phyloP scores from a whole-genome alignment of 805 yeast species.

The Pichia occidentalis region DNA sequence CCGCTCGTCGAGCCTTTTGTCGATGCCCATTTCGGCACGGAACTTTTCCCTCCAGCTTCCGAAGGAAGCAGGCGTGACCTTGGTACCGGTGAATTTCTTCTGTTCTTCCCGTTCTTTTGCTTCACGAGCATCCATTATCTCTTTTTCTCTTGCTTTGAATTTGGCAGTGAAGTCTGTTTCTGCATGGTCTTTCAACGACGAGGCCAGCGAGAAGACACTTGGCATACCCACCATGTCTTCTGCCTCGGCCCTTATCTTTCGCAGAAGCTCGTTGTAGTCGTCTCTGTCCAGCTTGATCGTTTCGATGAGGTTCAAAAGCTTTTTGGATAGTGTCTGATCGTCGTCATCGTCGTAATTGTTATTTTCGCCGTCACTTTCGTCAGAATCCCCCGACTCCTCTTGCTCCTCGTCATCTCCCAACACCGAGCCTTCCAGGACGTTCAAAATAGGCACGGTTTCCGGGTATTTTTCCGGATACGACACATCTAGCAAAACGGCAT shows the following conservation, averaged over 20 bases:
- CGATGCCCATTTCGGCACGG: constrained; percentile 66
- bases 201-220: constrained; percentile 73
- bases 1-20: constrained; percentile 48
- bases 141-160: constrained; percentile 45
- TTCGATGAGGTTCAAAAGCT: constrained; percentile 50
- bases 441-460: constrained; percentile 61
- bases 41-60: constrained; percentile 65
- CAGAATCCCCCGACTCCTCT: constrained; percentile 33
- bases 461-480: constrained; percentile 77
- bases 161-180: constrained; percentile 62
- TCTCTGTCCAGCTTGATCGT: constrained; percentile 44
- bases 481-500: constrained; percentile 52
- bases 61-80: constrained; percentile 76
- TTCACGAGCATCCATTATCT: constrained; percentile 50
- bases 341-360: constrained; percentile 30
- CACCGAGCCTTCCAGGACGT: constrained; percentile 24
- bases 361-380: constrained; percentile 42
- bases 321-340: constrained; percentile 20
- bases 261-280: constrained; percentile 38
- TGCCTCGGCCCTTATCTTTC: constrained; percentile 50
- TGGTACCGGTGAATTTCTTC: constrained; percentile 84
- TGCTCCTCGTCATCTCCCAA: constrained; percentile 30
- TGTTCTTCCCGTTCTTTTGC: constrained; percentile 77
- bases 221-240: constrained; percentile 85
- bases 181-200: constrained; percentile 73